Percentiles rank a stretch among this genome's conserved stretches.
These are phyloP conservation scores for Solanum appendiculatum DNA, from an alignment of 257 asterid species.

Conservation along the genomic window DNA sequence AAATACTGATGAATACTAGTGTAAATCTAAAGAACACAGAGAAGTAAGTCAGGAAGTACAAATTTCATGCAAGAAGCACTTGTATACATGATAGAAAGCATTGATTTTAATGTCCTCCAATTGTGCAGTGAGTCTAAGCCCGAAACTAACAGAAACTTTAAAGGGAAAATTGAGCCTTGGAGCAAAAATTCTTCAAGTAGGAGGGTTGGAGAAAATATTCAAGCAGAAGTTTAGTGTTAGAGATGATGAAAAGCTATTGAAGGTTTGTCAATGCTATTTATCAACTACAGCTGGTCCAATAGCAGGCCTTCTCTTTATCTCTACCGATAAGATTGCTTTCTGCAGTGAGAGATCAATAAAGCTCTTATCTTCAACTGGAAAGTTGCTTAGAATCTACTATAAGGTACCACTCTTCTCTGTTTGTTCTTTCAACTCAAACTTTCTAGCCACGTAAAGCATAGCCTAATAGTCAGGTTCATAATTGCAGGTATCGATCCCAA, in stretches of 20 bases:
- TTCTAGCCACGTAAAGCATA: not conserved
- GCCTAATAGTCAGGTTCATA: not conserved
- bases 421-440: not conserved
- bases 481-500: constrained; percentile 24
- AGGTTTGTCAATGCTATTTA: constrained; percentile 14
- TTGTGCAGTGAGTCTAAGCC: constrained; percentile 34
- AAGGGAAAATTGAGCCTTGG: constrained; percentile 42
- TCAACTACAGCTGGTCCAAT: constrained; percentile 15
- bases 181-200: constrained; percentile 17
- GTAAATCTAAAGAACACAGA: not conserved
- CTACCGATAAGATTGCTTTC: constrained; percentile 10
- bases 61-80: not conserved
- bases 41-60: not conserved
- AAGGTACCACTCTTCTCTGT: not conserved
- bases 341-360: constrained; percentile 13
- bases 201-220: constrained; percentile 9
- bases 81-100: not conserved
- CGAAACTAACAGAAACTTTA: constrained; percentile 31
- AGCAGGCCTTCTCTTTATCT: constrained; percentile 9
- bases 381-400: constrained; percentile 2
- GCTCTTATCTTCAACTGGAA: constrained; percentile 3
- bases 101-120: not conserved
- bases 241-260: constrained; percentile 13
- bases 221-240: not conserved
- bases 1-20: not conserved